Percentiles rank a stretch among this genome's conserved stretches.
Conservation (phyloP, 2,329 filamentous ascomycete species). For the Botrytis pseudocinerea region DNA sequence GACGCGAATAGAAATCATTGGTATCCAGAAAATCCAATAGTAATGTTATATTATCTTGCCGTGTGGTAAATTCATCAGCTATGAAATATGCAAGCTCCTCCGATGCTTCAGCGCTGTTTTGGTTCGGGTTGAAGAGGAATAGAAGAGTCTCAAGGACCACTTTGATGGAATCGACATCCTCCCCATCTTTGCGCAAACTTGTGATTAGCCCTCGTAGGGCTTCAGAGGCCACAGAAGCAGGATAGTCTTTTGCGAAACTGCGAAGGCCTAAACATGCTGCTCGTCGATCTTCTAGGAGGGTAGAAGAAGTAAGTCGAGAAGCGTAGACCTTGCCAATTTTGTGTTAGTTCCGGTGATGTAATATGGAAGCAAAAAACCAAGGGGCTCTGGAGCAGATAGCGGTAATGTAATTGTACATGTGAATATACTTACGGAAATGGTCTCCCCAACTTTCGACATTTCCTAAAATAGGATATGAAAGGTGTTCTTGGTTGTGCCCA, state of each 20-base stretch:
- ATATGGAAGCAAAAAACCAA: not conserved
- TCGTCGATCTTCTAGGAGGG: conserved; percentile 88
- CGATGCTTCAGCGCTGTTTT: conserved; percentile 81
- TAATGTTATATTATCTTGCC: conserved; percentile 92
- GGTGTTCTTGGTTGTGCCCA: conserved; percentile 19
- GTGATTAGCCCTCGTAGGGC: conserved; percentile 86
- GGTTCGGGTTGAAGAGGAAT: conserved; percentile 79
- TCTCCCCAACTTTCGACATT: conserved; percentile 26
- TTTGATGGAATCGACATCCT: conserved; percentile 96
- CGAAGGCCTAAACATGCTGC: conserved; percentile 89
- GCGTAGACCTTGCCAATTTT: conserved; percentile 41
- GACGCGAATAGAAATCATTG: conserved; percentile 82
- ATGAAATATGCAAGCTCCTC: conserved; percentile 96
- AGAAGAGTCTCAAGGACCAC: conserved; percentile 91
- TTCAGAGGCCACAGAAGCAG: conserved; percentile 91
- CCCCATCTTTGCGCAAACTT: conserved; percentile 80
- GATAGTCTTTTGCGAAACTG: conserved; percentile 95
- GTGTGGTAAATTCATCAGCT: conserved; percentile 96
- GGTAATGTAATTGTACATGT: not conserved
- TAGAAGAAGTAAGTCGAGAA: conserved; percentile 82
- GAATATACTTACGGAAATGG: conserved; percentile 18
- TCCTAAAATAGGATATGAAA: conserved; percentile 20
- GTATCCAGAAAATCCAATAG: conserved; percentile 87
- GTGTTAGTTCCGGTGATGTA: not conserved
- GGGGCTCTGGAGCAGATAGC: not conserved